Percentiles rank a stretch among this genome's conserved stretches.
Evolutionary conservation across 148 eudicot genomes (phyloP).

Genomic region (Salicornia ramosissima): DNA sequence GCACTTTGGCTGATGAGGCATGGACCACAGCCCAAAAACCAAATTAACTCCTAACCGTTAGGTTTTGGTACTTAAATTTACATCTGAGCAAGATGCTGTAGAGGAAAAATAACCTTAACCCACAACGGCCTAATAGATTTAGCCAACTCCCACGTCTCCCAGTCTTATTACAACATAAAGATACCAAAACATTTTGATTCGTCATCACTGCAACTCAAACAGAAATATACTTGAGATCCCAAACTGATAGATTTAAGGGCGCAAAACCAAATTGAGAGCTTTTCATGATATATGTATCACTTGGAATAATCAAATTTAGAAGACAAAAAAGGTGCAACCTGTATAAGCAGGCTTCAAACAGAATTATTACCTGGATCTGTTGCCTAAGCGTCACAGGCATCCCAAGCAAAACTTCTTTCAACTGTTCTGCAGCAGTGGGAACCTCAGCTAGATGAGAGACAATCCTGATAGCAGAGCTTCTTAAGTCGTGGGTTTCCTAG

Average conservation of each 20-base stretch:
- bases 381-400: slow-evolving; percentile 70
- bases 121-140: not conserved
- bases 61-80: not conserved
- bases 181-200: not conserved
- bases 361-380: slow-evolving; percentile 71
- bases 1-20: not conserved
- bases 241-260: not conserved
- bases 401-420: slow-evolving; percentile 65
- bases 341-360: slow-evolving; percentile 10
- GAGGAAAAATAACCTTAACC: not conserved
- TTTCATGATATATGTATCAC: not conserved
- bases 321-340: not conserved
- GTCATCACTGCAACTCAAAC: not conserved
- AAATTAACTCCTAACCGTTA: slow-evolving; percentile 1
- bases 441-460: slow-evolving; percentile 88
- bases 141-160: not conserved
- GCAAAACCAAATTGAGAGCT: not conserved
- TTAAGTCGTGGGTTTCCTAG: slow-evolving; percentile 64
- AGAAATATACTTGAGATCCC: not conserved
- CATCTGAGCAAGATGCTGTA: not conserved
- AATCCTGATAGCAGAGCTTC: slow-evolving; percentile 53
- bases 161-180: not conserved
- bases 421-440: slow-evolving; percentile 57
- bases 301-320: slow-evolving; percentile 2
- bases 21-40: not conserved